Conservation (phyloP, 352 stramenopile genomes). For the Phytophthora ohioensis region DNA sequence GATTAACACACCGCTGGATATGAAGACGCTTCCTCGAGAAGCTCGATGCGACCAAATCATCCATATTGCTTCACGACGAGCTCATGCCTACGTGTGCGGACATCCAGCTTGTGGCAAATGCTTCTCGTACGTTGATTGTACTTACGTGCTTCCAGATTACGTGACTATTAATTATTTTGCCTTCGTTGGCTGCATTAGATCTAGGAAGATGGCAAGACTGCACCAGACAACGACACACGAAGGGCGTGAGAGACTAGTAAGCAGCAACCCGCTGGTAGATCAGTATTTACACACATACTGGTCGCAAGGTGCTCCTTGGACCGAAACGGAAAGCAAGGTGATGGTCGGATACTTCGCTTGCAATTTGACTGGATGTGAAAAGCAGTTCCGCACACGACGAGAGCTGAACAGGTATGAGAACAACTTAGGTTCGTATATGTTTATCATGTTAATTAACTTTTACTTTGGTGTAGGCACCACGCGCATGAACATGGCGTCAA, state of each 20-base stretch:
- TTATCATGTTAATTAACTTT: not conserved
- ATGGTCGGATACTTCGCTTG: slow-evolving; percentile 67
- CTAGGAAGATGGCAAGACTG: slow-evolving; percentile 54
- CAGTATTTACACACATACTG: slow-evolving; percentile 74
- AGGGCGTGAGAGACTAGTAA: slow-evolving; percentile 49
- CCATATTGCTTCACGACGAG: slow-evolving; percentile 49
- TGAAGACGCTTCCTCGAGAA: slow-evolving; percentile 57
- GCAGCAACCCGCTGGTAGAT: slow-evolving; percentile 48
- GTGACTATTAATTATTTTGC: not conserved
- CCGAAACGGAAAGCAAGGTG: slow-evolving; percentile 29
- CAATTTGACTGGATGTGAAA: slow-evolving; percentile 38
- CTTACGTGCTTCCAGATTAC: not conserved
- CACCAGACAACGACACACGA: slow-evolving; percentile 59
- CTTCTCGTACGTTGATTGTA: slow-evolving; percentile 53
- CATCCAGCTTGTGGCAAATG: slow-evolving; percentile 63
- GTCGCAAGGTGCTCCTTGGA: slow-evolving; percentile 60
- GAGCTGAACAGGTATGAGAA: slow-evolving; percentile 46
- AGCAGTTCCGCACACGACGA: slow-evolving; percentile 53
- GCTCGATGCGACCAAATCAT: slow-evolving; percentile 56
- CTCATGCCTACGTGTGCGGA: slow-evolving; percentile 62
- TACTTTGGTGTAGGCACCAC: slow-evolving; percentile 25
- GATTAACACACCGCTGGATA: slow-evolving; percentile 2
- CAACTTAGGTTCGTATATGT: not conserved
- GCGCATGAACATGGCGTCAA: slow-evolving; percentile 25
- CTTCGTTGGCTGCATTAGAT: slow-evolving; percentile 31